Evolutionary conservation across 2,329 filamentous ascomycete species (phyloP), one percentile per base, ranked within the genome.

Genomic region (Hymenoscyphus occultus): DNA sequence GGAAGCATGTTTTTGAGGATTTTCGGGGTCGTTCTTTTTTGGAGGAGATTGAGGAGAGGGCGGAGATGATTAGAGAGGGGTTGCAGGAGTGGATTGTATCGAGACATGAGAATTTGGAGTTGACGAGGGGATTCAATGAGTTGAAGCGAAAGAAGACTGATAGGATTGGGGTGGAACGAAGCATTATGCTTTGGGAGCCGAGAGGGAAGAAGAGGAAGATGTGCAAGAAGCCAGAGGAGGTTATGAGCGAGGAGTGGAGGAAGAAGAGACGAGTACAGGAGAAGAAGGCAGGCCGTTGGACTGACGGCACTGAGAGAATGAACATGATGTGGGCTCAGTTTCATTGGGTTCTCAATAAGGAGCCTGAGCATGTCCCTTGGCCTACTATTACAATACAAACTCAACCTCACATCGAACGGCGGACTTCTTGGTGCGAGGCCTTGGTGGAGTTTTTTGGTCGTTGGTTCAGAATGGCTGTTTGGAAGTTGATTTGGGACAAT

Each of bases 231-330:
- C 9, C 32, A 5, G 39, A 39, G 19, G 28, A 67, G 42, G 63
- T 69, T 9, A 65, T 68, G 62, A 69, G 62, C 28, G 68, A 70
- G n/a, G 32, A 61, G 31, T 72, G 69, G 68, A 40, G 71, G 16
- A 61, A 60, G 12, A 54, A 63, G 28, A 45, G 71, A 32, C 62
- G 70, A 59, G 13, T 7, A 4, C 67, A 70, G 57, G 71, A 73
- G 67, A 70, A 67, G 65, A 71, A 67, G n/a, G 67, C 69, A 13
- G 71, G 71, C 2, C 42, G 72, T 13, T 72, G 72, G 70, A 67
- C 65, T 4, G 71, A 71, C 61, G 70, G 68, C 12, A 72, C 66
- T 0, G 40, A 62, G 35, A 51, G 68, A 51, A 68, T 70, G 64
- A 60, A 68, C 56, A 63, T 60, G 2, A 39, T 71, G 56, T 74